Conservation (phyloP, 129 eudicot genomes). For the Dittrichia graveolens region DNA sequence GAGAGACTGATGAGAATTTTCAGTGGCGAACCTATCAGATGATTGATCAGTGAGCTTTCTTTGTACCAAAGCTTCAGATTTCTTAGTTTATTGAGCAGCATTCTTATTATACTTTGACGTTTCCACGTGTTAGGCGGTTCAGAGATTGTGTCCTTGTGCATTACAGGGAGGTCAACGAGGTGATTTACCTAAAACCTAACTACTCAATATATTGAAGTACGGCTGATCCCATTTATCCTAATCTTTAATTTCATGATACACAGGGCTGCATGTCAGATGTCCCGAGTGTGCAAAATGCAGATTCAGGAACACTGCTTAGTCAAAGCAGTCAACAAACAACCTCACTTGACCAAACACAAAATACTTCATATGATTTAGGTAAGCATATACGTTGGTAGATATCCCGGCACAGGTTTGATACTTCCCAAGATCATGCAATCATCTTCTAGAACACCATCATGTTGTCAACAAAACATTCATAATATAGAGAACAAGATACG, state of each 20-base stretch:
- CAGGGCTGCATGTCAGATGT: constrained; percentile 27
- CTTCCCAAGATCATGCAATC: too few relatives aligned
- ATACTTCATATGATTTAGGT: too few relatives aligned
- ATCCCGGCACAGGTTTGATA: too few relatives aligned
- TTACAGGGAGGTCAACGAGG: constrained; percentile 46
- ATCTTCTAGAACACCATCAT: too few relatives aligned
- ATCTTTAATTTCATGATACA: background rate
- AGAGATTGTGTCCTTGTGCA: constrained; percentile 45
- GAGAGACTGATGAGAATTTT: constrained; percentile 50
- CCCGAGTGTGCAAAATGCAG: background rate
- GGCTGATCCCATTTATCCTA: background rate
- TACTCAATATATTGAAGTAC: background rate
- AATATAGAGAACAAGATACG: too few relatives aligned
- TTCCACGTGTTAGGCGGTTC: constrained; percentile 30
- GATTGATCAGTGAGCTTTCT: constrained; percentile 46
- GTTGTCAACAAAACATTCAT: too few relatives aligned
- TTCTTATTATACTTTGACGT: background rate
- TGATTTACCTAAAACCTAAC: constrained; percentile 3
- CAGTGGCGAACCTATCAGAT: constrained; percentile 53
- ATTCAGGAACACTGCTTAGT: constrained; percentile 25
- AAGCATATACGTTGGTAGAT: too few relatives aligned
- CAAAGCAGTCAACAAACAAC: constrained; percentile 22
- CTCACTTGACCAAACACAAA: background rate
- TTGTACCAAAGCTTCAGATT: background rate
- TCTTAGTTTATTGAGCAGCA: background rate